These are phyloP conservation scores for Suhomyces kilbournensis DNA, from an alignment of 805 yeast genomes.

Conservation along the genomic window DNA sequence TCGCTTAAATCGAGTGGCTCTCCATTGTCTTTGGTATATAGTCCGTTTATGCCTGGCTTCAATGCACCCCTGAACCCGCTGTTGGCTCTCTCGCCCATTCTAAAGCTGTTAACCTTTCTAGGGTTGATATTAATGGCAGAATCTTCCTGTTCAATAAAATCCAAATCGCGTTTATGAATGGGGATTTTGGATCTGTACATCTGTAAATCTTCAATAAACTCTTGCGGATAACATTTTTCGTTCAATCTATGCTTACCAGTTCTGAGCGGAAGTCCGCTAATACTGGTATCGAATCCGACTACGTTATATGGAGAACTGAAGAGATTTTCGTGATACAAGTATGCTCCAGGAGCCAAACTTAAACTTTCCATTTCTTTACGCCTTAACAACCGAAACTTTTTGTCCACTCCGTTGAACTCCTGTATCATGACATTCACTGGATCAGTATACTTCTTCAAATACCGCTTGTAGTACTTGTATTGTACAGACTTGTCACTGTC, in stretches of 20 bases:
- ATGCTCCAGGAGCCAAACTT: constrained; percentile 27
- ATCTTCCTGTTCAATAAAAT: constrained; percentile 25
- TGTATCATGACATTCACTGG: constrained; percentile 27
- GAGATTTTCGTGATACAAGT: constrained; percentile 26
- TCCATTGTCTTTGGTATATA: background rate
- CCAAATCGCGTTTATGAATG: constrained; percentile 36
- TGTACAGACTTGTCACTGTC: constrained; percentile 39
- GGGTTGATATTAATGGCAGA: constrained; percentile 19
- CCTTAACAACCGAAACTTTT: constrained; percentile 36
- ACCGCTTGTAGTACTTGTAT: constrained; percentile 33
- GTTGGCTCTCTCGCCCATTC: background rate
- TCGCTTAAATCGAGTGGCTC: background rate
- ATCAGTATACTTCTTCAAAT: constrained; percentile 31
- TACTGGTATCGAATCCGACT: constrained; percentile 38
- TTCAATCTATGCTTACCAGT: constrained; percentile 21
- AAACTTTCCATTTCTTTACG: constrained; percentile 30
- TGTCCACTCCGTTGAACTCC: constrained; percentile 35
- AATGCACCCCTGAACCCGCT: constrained; percentile 1
- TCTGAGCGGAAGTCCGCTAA: constrained; percentile 38
- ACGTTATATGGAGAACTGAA: constrained; percentile 37
- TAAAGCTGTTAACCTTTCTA: constrained; percentile 4
- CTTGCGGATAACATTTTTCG: constrained; percentile 30
- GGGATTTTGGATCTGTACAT: constrained; percentile 27
- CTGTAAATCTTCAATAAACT: constrained; percentile 37
- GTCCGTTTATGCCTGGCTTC: background rate